Percentiles rank a stretch among this genome's conserved stretches.
phyloP scores from a whole-genome alignment of 1,284 basidiomycete species.

The Papiliotrema fonsecae region DNA sequence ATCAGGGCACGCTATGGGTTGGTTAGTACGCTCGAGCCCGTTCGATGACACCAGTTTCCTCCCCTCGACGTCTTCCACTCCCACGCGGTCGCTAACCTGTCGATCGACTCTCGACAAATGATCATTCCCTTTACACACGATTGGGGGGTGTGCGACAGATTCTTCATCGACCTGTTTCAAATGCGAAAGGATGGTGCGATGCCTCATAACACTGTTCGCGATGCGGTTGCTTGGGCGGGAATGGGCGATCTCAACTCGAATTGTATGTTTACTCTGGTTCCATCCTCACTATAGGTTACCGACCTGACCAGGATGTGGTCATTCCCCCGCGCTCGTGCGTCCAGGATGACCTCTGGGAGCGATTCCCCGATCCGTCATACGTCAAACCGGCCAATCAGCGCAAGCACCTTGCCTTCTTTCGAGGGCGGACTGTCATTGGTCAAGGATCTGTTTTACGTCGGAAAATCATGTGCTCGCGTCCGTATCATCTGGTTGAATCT shows the following conservation, averaged over 20 bases:
- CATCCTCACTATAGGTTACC: constrained; percentile 18
- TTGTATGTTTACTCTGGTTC: constrained; percentile 9
- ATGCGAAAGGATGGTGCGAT: constrained; percentile 10
- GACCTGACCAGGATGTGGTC: constrained; percentile 31
- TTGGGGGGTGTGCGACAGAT: constrained; percentile 35
- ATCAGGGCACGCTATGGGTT: neutral
- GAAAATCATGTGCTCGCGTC: constrained; percentile 22
- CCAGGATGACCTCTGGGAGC: constrained; percentile 20
- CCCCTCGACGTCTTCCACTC: neutral
- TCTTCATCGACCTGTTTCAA: constrained; percentile 15
- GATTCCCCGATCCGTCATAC: constrained; percentile 14
- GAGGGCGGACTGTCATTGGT: constrained; percentile 22
- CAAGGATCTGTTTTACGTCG: constrained; percentile 18
- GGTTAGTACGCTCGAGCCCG: neutral
- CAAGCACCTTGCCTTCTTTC: constrained; percentile 20
- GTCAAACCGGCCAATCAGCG: constrained; percentile 20
- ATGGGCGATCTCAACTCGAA: constrained; percentile 33
- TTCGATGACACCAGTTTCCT: neutral
- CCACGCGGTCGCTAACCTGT: neutral
- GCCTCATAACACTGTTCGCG: constrained; percentile 1
- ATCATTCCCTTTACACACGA: constrained; percentile 47
- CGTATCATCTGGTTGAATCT: constrained; percentile 1
- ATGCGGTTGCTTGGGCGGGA: constrained; percentile 17
- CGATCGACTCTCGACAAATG: constrained; percentile 16
- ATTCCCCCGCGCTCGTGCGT: constrained; percentile 31